Percentiles rank a stretch among this genome's conserved stretches.
phyloP scores from a whole-genome alignment of 1,284 basidiomycete genomes.

The Pyrrhoderma lamaoense region DNA sequence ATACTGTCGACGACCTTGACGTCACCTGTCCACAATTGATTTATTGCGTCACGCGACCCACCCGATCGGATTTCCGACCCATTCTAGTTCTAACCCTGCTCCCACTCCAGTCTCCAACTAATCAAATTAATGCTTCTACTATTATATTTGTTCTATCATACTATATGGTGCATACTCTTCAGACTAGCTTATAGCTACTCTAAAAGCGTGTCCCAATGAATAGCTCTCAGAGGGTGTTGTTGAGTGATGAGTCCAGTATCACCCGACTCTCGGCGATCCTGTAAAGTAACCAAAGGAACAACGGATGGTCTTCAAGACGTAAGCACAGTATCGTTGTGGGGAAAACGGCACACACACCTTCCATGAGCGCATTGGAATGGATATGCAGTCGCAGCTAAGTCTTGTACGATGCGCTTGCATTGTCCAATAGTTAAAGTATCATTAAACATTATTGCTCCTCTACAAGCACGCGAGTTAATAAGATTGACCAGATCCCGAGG shows the following conservation, averaged over 20 bases:
- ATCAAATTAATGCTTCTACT: no score
- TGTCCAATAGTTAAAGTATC: constrained; percentile 66
- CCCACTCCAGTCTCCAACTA: no score
- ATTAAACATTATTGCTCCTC: constrained; percentile 97
- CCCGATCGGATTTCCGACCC: neutral
- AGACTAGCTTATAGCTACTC: neutral
- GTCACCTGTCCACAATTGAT: neutral
- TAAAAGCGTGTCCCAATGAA: constrained; percentile 12
- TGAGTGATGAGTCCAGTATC: neutral
- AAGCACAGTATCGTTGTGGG: constrained; percentile 7
- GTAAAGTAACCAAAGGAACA: constrained; percentile 33
- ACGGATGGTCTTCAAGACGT: constrained; percentile 36
- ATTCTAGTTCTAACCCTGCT: no score
- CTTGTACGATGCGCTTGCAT: constrained; percentile 59
- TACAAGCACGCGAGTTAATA: constrained; percentile 87
- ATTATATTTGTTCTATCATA: no score
- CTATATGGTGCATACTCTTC: no score
- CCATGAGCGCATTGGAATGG: constrained; percentile 97
- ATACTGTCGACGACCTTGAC: constrained; percentile 9
- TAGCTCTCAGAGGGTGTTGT: neutral
- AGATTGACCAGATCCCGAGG: constrained; percentile 74
- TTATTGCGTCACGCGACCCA: constrained; percentile 30
- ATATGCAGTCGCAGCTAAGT: constrained; percentile 64
- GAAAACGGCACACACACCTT: constrained; percentile 37
- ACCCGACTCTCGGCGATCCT: neutral